These are phyloP conservation scores for Kockovaella imperatae DNA, from an alignment of 768 basidiomycete genomes.

Conservation along the genomic window DNA sequence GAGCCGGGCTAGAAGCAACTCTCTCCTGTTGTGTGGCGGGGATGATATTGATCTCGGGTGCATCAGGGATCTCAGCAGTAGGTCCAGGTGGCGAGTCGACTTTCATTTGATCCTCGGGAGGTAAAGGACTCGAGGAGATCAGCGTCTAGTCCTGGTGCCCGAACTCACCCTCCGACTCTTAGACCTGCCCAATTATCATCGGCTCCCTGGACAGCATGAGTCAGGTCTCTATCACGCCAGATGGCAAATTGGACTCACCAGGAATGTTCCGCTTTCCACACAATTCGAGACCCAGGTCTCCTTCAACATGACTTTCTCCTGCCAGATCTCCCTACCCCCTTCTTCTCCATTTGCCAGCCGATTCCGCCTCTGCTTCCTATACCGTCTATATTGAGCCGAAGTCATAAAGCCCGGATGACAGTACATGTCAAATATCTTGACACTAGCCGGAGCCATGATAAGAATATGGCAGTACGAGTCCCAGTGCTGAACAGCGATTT, in stretches of 20 bases:
- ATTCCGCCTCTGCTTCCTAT: neutral
- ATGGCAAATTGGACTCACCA: neutral
- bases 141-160: too few relatives aligned
- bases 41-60: too few relatives aligned
- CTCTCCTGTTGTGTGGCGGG: too few relatives aligned
- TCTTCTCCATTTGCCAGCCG: neutral
- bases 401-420: constrained; percentile 1
- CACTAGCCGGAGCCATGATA: neutral
- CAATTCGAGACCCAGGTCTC: neutral
- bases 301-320: neutral
- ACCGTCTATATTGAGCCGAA: neutral
- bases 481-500: neutral
- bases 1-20: too few relatives aligned
- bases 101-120: too few relatives aligned
- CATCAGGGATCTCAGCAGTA: too few relatives aligned
- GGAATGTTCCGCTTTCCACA: neutral
- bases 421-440: neutral
- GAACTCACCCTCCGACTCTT: constrained; percentile 1
- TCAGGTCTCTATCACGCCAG: too few relatives aligned
- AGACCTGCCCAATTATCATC: neutral
- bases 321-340: neutral
- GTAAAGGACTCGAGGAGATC: too few relatives aligned
- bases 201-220: neutral
- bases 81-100: too few relatives aligned
- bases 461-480: neutral